These are phyloP conservation scores for Mortierella sp. DNA, from an alignment of 371 early-diverging fungal species.

Conservation along the genomic window DNA sequence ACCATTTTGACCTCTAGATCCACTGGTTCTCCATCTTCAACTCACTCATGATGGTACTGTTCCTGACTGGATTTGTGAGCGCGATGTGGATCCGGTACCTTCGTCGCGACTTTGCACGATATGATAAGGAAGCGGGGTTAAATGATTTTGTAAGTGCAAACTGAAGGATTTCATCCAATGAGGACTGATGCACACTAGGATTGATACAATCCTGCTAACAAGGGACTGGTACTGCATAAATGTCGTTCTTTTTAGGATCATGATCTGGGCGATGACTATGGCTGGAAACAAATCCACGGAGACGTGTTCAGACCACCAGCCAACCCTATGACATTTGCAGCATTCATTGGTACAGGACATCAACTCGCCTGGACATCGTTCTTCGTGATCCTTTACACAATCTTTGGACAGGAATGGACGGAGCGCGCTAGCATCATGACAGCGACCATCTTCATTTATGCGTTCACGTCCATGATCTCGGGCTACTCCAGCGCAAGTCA, in stretches of 20 bases:
- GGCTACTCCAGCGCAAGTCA: constrained; percentile 79
- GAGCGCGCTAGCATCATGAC: constrained; percentile 87
- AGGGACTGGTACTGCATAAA: too few relatives aligned
- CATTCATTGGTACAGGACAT: constrained; percentile 79
- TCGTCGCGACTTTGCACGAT: constrained; percentile 81
- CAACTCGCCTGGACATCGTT: constrained; percentile 74
- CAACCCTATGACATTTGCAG: constrained; percentile 73
- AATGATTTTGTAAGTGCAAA: constrained; percentile 71
- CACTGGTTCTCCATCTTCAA: constrained; percentile 91
- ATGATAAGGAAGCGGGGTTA: constrained; percentile 80
- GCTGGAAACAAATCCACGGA: constrained; percentile 92
- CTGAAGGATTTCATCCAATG: too few relatives aligned
- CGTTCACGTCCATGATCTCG: constrained; percentile 75
- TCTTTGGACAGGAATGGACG: constrained; percentile 77
- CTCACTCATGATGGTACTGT: constrained; percentile 86
- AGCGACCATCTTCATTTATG: constrained; percentile 83
- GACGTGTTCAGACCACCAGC: constrained; percentile 89
- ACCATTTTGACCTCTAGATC: too few relatives aligned
- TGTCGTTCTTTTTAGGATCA: too few relatives aligned
- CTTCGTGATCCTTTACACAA: constrained; percentile 78
- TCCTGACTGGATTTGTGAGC: constrained; percentile 81
- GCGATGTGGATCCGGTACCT: constrained; percentile 75
- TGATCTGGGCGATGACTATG: constrained; percentile 89
- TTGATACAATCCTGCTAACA: too few relatives aligned
- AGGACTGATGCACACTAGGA: too few relatives aligned